Evolutionary conservation across 73 alveolate genomes (phyloP).

Genomic region (Halteria grandinella): DNA sequence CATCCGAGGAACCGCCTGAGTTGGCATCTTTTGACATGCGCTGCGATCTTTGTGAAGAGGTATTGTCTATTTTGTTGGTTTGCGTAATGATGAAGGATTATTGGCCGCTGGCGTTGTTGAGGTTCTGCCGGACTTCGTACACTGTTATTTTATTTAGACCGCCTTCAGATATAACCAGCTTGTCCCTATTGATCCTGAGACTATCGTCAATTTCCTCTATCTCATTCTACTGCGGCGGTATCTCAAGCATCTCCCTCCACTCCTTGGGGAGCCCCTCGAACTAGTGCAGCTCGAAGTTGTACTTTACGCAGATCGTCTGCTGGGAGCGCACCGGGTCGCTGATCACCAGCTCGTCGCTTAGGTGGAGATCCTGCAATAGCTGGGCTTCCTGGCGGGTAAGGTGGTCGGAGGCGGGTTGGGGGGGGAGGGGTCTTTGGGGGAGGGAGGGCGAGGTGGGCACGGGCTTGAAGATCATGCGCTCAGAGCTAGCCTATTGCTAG

Average conservation of each 20-base stretch:
- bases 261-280: constrained; percentile 50
- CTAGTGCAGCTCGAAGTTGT: neutral
- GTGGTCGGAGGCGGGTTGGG: neutral
- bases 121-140: constrained; percentile 32
- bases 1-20: too few species aligned
- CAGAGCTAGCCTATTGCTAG: neutral
- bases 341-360: neutral
- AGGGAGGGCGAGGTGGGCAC: neutral
- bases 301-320: constrained; percentile 27
- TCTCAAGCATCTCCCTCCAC: constrained; percentile 55
- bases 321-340: constrained; percentile 33
- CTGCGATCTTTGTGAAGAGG: too few species aligned
- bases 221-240: constrained; percentile 27
- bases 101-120: constrained; percentile 1
- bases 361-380: neutral
- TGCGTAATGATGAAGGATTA: constrained; percentile 29
- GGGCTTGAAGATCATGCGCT: neutral
- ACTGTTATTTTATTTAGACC: neutral
- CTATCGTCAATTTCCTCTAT: constrained; percentile 42
- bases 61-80: neutral
- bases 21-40: too few species aligned
- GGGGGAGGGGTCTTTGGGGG: neutral
- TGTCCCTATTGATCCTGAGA: constrained; percentile 2
- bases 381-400: neutral
- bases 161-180: neutral